Evolutionary conservation across 2,329 filamentous ascomycete species (phyloP), one percentile per base, ranked within the genome.

Genomic region (Herpotrichia juniperi): DNA sequence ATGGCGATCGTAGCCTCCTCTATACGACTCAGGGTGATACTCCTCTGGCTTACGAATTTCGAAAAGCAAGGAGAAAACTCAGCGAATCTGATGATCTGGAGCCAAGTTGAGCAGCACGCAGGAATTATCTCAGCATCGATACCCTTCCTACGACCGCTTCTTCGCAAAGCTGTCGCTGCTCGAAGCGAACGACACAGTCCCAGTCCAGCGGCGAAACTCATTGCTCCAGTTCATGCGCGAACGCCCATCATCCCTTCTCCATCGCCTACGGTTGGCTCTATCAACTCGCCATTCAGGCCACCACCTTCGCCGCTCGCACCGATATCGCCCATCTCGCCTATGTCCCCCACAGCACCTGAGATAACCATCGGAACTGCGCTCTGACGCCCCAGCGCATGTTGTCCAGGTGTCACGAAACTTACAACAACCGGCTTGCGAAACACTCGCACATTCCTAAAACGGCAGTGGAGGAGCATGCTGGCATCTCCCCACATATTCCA

Each of bases 41-140:
- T 61, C 3, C 49, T 63, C n/a, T 73, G 69, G 69, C 49, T 66
- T 1, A 60, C 60, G 10, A 39, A 43, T 34, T 64, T 48, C n/a
- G 11, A 22, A 11, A 42, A 64, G 12, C 50, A 63, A 22, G 57
- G 46, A 2, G 34, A 55, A 22, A 56, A 63, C 17, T 57, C 48
- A 9, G 55, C 49, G 2, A 61, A 67, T 16, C 50, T 71, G 0
- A 42, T 69, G n/a, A 55, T 71, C 32, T 71, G 67, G 67, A 63
- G 60, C 5, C 67, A 71, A 30, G 63, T 71, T 10, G 68, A 71
- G 43, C 67, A 68, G 34, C 62, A 71, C 35, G 52, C 64, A 2
- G 68, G 66, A 16, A 65, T 71, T 28, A 65, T 69, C 21, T 60
- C 68, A 1, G 67, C 59, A n/a, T 71, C 68, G 2, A 62, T 70